phyloP scores from a whole-genome alignment of 1,284 basidiomycete species.

The Cutaneotrichosporon daszewskae region DNA sequence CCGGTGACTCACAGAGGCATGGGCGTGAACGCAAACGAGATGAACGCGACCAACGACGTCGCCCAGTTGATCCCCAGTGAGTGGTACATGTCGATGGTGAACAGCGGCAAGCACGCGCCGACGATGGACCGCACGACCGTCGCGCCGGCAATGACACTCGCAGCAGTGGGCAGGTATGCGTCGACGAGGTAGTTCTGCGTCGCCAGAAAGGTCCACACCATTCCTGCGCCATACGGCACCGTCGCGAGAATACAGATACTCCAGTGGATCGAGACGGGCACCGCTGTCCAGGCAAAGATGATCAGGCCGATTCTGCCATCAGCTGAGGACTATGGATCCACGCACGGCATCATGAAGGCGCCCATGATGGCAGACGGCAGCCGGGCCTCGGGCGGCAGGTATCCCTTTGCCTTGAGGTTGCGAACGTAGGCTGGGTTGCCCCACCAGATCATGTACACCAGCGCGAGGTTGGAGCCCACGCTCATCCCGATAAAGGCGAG shows the following conservation, averaged over 20 bases:
- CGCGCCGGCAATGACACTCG: slow-evolving; percentile 61
- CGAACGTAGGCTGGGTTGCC: slow-evolving; percentile 23
- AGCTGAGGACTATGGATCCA: too few species aligned
- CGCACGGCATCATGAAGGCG: slow-evolving; percentile 55
- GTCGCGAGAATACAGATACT: slow-evolving; percentile 59
- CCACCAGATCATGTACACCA: slow-evolving; percentile 53
- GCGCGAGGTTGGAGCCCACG: slow-evolving; percentile 55
- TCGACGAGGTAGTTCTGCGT: slow-evolving; percentile 52
- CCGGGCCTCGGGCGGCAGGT: slow-evolving; percentile 50
- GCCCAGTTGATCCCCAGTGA: slow-evolving; percentile 59
- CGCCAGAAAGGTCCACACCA: slow-evolving; percentile 31
- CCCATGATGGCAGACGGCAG: slow-evolving; percentile 58
- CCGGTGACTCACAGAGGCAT: slow-evolving; percentile 5
- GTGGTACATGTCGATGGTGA: slow-evolving; percentile 55
- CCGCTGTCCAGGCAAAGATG: slow-evolving; percentile 53
- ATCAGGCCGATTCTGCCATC: slow-evolving; percentile 12
- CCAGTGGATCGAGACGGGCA: slow-evolving; percentile 55
- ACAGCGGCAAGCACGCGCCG: slow-evolving; percentile 51
- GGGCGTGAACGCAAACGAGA: slow-evolving; percentile 21
- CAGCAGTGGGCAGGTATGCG: slow-evolving; percentile 50
- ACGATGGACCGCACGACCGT: slow-evolving; percentile 61
- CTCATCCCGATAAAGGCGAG: slow-evolving; percentile 62
- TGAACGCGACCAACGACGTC: slow-evolving; percentile 24
- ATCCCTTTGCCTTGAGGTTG: slow-evolving; percentile 16
- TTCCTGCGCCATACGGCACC: slow-evolving; percentile 55